Evolutionary conservation across 768 basidiomycete genomes (phyloP).

Genomic region (Pisolithus tinctorius): DNA sequence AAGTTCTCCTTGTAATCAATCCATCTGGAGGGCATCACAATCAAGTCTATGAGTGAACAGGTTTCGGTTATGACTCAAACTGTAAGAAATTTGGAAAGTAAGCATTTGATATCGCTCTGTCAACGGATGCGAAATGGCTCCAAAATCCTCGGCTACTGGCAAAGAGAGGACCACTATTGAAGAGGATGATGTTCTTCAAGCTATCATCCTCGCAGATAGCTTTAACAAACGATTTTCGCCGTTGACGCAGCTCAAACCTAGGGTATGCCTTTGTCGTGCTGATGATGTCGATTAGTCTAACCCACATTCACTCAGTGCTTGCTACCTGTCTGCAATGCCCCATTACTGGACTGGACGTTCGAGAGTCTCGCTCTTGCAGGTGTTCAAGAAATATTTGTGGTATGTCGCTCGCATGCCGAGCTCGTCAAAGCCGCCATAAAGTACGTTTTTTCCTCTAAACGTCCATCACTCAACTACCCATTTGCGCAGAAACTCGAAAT

Average conservation of each 20-base stretch:
- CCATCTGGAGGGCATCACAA: conserved; percentile 10
- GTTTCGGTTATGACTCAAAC: background rate
- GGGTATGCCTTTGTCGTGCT: conserved; percentile 44
- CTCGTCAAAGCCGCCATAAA: conserved; percentile 79
- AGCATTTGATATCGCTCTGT: conserved; percentile 3
- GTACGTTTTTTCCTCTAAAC: conserved; percentile 34
- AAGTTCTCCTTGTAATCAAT: conserved; percentile 27
- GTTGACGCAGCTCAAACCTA: conserved; percentile 79
- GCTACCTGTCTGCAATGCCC: conserved; percentile 89
- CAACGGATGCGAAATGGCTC: conserved; percentile 43
- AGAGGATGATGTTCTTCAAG: conserved; percentile 86
- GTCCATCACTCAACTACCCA: background rate
- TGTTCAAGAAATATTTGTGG: conserved; percentile 93
- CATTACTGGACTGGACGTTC: conserved; percentile 93
- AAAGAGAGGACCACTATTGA: conserved; percentile 64
- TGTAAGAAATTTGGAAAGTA: background rate
- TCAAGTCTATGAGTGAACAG: background rate
- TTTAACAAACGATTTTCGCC: conserved; percentile 93
- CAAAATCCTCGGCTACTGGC: conserved; percentile 45
- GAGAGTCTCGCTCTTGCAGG: conserved; percentile 92
- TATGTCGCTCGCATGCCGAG: conserved; percentile 86
- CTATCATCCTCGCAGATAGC: conserved; percentile 92
- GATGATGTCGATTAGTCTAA: conserved; percentile 9
- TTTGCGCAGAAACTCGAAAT: conserved; percentile 62
- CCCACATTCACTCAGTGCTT: conserved; percentile 55